Evolutionary conservation across 1,284 basidiomycete species (phyloP), one percentile per base, ranked within the genome.

Genomic region (Apiotrichum gamsii): DNA sequence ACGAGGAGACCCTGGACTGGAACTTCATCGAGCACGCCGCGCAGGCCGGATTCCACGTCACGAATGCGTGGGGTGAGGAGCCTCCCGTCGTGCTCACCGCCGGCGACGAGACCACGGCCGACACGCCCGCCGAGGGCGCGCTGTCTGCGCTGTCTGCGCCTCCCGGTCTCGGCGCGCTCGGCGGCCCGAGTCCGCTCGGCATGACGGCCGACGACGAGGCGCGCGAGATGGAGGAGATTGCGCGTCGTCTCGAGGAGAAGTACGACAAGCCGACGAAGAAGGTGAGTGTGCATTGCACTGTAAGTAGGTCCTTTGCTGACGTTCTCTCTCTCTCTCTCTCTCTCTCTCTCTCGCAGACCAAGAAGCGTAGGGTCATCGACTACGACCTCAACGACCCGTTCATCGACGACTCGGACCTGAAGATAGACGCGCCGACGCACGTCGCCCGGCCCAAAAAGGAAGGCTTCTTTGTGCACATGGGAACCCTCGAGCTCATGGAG

Each of bases 361-460:
- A 56, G 49, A 82, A 83, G 70, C 80, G 77, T 47, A 72, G 75
- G 4, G 74, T 75, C 0, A 70, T 79, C 19, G 84, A 86, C 56
- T 98, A 98, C 75, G 93, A 98, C 72, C 77, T 84, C 16, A 77
- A 79, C 1, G 94, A 98, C 72, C 87, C 89, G 0, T 97, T 97
- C 74, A 96, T 98, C 63, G 94, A 98, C 76, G 94, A 98, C 72
- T 90, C 90, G 0, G 93, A 98, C 67, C 78, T 95, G 45, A 82
- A 82, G 18, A 76, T 93, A 34, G 91, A 96, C 72, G 84, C 93
- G 64, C 84, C 90, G 2, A 90, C 86, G 2, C 88, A 82, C 72
- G 87, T 90, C 62, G 88, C 86, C n/a, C 84, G 90, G 70, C 93
- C 91, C 2, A 90, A 87, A 70, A 87, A 93, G 60, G 84, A 89